These are phyloP conservation scores for Polytrichum formosum DNA, from an alignment of 225 moss, liverwort and hornwort species.

Conservation along the genomic window DNA sequence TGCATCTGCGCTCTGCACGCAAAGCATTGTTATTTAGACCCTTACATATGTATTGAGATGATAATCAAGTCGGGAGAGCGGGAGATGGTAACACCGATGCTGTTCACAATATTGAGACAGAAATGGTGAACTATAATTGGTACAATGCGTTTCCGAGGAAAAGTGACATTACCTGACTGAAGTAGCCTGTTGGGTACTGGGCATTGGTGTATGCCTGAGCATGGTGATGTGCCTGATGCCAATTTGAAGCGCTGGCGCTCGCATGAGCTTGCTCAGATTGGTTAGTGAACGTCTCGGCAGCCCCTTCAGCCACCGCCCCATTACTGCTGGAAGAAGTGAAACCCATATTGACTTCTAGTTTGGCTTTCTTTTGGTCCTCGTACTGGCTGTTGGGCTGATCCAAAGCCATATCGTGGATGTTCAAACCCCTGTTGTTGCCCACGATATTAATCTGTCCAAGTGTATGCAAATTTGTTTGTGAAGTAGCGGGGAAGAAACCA, in stretches of 20 bases:
- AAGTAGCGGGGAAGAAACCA: constrained; percentile 34
- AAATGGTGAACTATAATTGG: no score
- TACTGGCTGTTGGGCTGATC: constrained; percentile 37
- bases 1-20: constrained; percentile 33
- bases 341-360: constrained; percentile 43
- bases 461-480: constrained; percentile 36
- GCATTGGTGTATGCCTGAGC: constrained; percentile 35
- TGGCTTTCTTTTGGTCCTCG: constrained; percentile 53
- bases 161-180: constrained; percentile 24
- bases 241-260: constrained; percentile 23
- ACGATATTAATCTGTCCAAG: constrained; percentile 46
- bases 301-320: constrained; percentile 23
- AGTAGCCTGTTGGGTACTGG: constrained; percentile 39
- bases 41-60: no score
- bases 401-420: constrained; percentile 40
- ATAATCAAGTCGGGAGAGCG: background rate
- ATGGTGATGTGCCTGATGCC: constrained; percentile 56
- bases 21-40: background rate
- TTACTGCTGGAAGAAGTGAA: constrained; percentile 29
- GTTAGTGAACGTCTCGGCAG: constrained; percentile 31
- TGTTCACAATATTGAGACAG: no score
- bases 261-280: constrained; percentile 33
- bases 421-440: constrained; percentile 30
- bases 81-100: background rate
- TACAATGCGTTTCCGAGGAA: no score